These are phyloP conservation scores for Miscanthus lutarioriparius DNA, from an alignment of 176 grass and related monocot species.

Conservation along the genomic window DNA sequence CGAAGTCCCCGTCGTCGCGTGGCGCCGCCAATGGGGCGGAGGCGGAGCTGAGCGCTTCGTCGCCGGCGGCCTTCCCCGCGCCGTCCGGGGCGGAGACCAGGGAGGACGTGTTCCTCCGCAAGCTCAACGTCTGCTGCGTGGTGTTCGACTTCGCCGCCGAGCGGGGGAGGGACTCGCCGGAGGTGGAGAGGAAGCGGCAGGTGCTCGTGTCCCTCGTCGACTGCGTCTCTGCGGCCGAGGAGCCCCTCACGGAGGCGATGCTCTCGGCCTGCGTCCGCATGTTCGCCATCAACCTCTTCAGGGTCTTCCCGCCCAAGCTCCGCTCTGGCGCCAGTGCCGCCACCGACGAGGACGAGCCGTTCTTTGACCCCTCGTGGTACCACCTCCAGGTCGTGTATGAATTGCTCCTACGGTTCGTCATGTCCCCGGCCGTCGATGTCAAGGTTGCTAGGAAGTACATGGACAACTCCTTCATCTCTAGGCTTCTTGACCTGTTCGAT, in stretches of 20 bases:
- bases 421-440: slow-evolving; percentile 65
- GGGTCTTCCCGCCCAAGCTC: slow-evolving; percentile 82
- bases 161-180: slow-evolving; percentile 63
- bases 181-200: slow-evolving; percentile 81
- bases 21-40: slow-evolving; percentile 19
- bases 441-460: slow-evolving; percentile 87
- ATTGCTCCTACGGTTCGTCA: slow-evolving; percentile 78
- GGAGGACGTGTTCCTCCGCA: slow-evolving; percentile 85
- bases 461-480: slow-evolving; percentile 75
- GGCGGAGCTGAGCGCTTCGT: slow-evolving; percentile 18
- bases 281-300: slow-evolving; percentile 94
- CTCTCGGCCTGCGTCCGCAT: slow-evolving; percentile 69
- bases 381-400: slow-evolving; percentile 92
- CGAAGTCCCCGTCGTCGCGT: slow-evolving; percentile 18
- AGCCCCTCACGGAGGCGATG: slow-evolving; percentile 80
- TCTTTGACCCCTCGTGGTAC: slow-evolving; percentile 92
- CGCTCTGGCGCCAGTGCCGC: slow-evolving; percentile 32
- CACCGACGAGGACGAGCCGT: slow-evolving; percentile 73
- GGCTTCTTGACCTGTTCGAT: slow-evolving; percentile 85
- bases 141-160: slow-evolving; percentile 83
- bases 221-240: slow-evolving; percentile 51
- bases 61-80: neutral
- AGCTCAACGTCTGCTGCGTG: slow-evolving; percentile 77
- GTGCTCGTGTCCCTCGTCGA: slow-evolving; percentile 73
- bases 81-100: slow-evolving; percentile 38